Evolutionary conservation across 176 grass and related monocot species (phyloP).

Genomic region (Tuctoria greenei): DNA sequence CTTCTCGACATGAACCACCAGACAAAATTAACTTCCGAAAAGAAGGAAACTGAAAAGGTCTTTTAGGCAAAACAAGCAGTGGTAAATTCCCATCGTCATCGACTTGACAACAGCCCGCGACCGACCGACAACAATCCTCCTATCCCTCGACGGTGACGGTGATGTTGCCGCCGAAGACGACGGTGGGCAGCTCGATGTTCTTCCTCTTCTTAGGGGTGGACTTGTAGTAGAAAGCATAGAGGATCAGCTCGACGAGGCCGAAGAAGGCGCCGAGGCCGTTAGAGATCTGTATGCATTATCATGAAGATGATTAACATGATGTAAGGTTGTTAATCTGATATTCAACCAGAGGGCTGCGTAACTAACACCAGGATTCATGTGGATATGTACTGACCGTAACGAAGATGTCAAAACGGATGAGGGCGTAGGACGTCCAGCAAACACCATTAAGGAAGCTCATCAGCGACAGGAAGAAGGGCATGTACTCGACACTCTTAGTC

Average conservation of each 20-base stretch:
- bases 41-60: neutral
- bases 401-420: slow-evolving; percentile 62
- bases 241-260: slow-evolving; percentile 53
- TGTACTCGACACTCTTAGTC: slow-evolving; percentile 78
- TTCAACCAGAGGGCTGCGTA: neutral
- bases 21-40: neutral
- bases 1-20: neutral
- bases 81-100: neutral
- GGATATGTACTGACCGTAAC: slow-evolving; percentile 28
- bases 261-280: slow-evolving; percentile 62
- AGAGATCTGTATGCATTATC: slow-evolving; percentile 44
- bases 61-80: slow-evolving; percentile 11
- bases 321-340: neutral
- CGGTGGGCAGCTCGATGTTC: slow-evolving; percentile 41
- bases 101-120: neutral
- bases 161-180: neutral
- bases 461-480: slow-evolving; percentile 58
- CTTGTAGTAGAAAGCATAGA: slow-evolving; percentile 62
- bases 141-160: slow-evolving; percentile 41
- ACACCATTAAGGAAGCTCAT: slow-evolving; percentile 55
- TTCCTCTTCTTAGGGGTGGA: slow-evolving; percentile 36
- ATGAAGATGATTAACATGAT: neutral
- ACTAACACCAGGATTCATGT: neutral
- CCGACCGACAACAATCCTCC: neutral
- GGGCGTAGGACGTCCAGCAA: slow-evolving; percentile 67